Conservation (phyloP, 2,329 filamentous ascomycete genomes). For the Orbilia javanica region DNA sequence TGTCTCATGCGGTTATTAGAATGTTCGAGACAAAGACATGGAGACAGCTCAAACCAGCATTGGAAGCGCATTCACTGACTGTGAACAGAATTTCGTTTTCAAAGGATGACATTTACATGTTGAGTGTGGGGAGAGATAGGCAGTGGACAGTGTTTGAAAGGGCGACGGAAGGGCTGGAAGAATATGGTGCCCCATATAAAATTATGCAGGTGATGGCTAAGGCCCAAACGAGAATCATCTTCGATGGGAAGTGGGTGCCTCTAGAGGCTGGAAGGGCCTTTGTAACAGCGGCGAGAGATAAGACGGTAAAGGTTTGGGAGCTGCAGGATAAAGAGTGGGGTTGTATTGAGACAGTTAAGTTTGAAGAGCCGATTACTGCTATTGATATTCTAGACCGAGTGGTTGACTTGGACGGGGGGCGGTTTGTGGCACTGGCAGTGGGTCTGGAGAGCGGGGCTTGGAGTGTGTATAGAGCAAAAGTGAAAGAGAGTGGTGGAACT, state of each 20-base stretch:
- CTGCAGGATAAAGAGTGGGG: slow-evolving; percentile 66
- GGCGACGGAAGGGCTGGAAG: slow-evolving; percentile 64
- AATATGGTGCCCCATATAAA: slow-evolving; percentile 67
- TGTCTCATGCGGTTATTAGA: slow-evolving; percentile 94
- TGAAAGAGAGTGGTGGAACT: slow-evolving; percentile 61
- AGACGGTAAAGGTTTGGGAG: slow-evolving; percentile 80
- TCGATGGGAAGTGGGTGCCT: slow-evolving; percentile 87
- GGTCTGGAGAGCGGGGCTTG: slow-evolving; percentile 68
- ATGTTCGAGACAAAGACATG: slow-evolving; percentile 86
- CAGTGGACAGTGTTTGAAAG: slow-evolving; percentile 86
- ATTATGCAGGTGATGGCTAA: slow-evolving; percentile 78
- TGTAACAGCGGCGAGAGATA: slow-evolving; percentile 90
- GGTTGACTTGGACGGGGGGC: slow-evolving; percentile 62
- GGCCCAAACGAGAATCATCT: slow-evolving; percentile 91
- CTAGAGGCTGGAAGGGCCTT: slow-evolving; percentile 70
- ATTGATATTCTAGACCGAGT: slow-evolving; percentile 73
- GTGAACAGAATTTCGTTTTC: slow-evolving; percentile 87
- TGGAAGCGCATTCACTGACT: slow-evolving; percentile 88
- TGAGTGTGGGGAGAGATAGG: slow-evolving; percentile 91
- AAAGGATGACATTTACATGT: slow-evolving; percentile 76
- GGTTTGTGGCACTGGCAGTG: slow-evolving; percentile 65
- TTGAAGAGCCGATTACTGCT: slow-evolving; percentile 76
- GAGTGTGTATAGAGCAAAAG: slow-evolving; percentile 65
- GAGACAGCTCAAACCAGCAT: slow-evolving; percentile 85
- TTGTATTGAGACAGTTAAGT: slow-evolving; percentile 70